A percentile compares a stretch with the other conserved stretches of the same genome.
Evolutionary conservation across 139 green algal genomes (phyloP).

Genomic region (Mesostigma viride): DNA sequence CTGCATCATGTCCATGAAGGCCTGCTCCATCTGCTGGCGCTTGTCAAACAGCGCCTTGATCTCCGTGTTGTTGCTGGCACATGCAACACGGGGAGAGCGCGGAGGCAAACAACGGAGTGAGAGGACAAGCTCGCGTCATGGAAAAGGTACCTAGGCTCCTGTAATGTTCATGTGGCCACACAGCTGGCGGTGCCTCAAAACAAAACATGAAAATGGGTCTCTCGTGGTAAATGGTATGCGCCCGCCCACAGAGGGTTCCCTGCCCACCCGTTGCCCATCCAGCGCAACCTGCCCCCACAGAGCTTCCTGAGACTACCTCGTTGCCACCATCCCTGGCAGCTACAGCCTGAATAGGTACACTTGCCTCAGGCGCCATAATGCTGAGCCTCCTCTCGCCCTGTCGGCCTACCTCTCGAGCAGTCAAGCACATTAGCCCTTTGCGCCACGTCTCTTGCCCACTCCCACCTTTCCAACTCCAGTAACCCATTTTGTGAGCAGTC

Average conservation of each 20-base stretch:
- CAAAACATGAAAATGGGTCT: neutral
- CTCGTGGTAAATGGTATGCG: neutral
- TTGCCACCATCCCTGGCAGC: too few species aligned
- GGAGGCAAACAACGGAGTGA: neutral
- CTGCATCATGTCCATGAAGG: constrained; percentile 38
- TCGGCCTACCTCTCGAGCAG: too few species aligned
- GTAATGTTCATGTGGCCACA: neutral
- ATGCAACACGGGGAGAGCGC: neutral
- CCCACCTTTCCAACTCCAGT: too few species aligned
- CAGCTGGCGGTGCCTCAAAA: neutral
- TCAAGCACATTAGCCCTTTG: too few species aligned
- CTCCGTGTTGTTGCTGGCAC: constrained; percentile 44
- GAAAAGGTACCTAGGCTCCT: neutral
- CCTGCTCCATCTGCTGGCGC: constrained; percentile 36
- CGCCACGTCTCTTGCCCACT: too few species aligned
- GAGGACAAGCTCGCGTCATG: neutral
- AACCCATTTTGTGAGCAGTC: too few species aligned
- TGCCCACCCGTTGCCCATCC: too few species aligned
- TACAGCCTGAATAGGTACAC: too few species aligned
- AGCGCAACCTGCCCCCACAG: too few species aligned
- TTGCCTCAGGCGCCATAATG: too few species aligned
- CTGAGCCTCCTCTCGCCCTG: too few species aligned
- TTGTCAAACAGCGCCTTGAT: constrained; percentile 49
- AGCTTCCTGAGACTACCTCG: too few species aligned
- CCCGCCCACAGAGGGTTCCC: neutral